phyloP scores from a whole-genome alignment of 1,284 basidiomycete species.

The Blastosporella zonata region DNA sequence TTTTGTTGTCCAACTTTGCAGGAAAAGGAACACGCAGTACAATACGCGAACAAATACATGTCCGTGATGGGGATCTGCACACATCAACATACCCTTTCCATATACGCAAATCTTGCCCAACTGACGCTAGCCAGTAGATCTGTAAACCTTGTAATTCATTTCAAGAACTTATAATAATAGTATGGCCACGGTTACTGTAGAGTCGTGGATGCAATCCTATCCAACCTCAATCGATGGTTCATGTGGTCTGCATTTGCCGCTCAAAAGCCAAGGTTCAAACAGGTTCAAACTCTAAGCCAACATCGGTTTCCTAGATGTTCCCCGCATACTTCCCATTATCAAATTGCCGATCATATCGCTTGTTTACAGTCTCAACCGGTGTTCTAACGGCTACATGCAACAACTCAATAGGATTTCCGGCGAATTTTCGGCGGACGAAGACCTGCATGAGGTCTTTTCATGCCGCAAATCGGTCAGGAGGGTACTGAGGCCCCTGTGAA shows the following conservation, averaged over 20 bases:
- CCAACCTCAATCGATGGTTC: no score
- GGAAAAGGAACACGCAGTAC: neutral
- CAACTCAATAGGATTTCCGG: no score
- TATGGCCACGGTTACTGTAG: no score
- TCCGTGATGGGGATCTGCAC: conserved; percentile 18
- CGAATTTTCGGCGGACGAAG: conserved; percentile 12
- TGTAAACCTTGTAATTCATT: neutral
- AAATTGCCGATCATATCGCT: conserved; percentile 21
- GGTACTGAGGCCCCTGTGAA: neutral
- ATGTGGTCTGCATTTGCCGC: conserved; percentile 1
- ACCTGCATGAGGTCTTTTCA: conserved; percentile 3
- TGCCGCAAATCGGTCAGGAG: neutral
- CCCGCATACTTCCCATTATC: conserved; percentile 16
- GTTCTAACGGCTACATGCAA: no score
- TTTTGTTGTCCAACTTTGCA: neutral
- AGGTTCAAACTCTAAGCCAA: conserved; percentile 10
- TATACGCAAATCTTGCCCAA: conserved; percentile 16
- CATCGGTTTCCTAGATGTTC: conserved; percentile 15
- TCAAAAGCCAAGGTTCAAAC: neutral
- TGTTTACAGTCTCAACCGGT: conserved; percentile 7
- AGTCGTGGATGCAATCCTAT: conserved; percentile 9
- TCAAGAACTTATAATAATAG: no score
- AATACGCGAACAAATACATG: neutral
- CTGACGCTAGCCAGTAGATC: conserved; percentile 7
- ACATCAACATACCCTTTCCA: conserved; percentile 13